Evolutionary conservation across 176 grass and related monocot species (phyloP), one percentile per base, ranked within the genome.

Genomic region (Canna indica): DNA sequence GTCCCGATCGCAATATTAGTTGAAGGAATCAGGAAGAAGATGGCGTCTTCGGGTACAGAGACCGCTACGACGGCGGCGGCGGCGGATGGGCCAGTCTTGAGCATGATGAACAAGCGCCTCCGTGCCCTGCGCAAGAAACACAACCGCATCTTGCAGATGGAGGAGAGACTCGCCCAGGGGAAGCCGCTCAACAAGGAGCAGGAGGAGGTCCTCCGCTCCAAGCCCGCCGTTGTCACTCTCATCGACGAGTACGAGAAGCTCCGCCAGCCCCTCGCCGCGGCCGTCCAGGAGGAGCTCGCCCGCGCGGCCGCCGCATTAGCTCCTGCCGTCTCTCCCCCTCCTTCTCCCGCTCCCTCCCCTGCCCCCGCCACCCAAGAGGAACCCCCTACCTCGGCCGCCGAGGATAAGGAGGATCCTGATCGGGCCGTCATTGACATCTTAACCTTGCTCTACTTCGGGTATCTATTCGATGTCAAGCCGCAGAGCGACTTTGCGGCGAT

Each of bases 131-230:
- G 95, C 50, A 99, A 99, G 90, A 99, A 99, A 84, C 56, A 82
- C 75, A 99, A 99, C 77, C 95, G 95, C 52, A 99, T 99, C 75
- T n/a, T 83, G 28, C 95, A 93, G 77, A 99, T 88, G 95, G 95
- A 99, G 86, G 95, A 99, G 75, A 81, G 83, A 5, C 42, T 83
- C 73, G 82, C 90, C 61, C 76, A 72, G 45, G 95, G 95, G 0
- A 99, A 84, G 83, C 56, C 64, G 20, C 86, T 99, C 1, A 93
- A 99, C 78, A 82, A 69, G 56, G 95, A 99, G 82, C 95, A 99
- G 79, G 90, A 99, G 80, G 95, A 94, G 66, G 90, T 99, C 38
- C 87, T 99, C 57, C 86, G 87, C 16, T 93, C 95, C 73, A 99
- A 99, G 70, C 73, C 95, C 47, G 48, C 81, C 39, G 80, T 99